Evolutionary conservation across 2,329 filamentous ascomycete species (phyloP), one percentile per base, ranked within the genome.

Genomic region (Talaromyces sp.): DNA sequence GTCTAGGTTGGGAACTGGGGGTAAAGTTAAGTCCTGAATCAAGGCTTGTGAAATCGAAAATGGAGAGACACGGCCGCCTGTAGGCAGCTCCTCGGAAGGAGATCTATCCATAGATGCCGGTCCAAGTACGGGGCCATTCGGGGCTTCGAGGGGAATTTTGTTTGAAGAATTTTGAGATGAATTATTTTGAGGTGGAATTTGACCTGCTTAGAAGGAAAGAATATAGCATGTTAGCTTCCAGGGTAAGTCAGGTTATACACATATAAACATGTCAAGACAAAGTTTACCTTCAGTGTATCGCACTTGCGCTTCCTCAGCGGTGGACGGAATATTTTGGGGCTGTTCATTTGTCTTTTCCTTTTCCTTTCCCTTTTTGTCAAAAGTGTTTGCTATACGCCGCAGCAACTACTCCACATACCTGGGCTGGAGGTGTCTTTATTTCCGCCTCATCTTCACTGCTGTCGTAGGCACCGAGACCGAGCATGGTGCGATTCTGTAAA

Each of bases 21-120:
- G 69, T n/a, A 80, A 65, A 13, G 84, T 87, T 50, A 87, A 75
- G 59, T 82, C 80, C 54, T 81, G 82, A 14, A 85, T 72, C 17
- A 80, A 67, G 37, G 77, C 68, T 52, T 80, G 79, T 44, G 72
- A 74, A 40, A 72, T 66, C 14, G 79, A 76, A 60, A 81, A 80
- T 13, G 80, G 79, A 20, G 81, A 83, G 65, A 71, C 48, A 64
- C 58, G 54, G 55, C 62, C 51, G 36, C 49, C 47, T 14, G 30
- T 24, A 35, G 49, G 43, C 41, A 44, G 58, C 14, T 33, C 51
- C 39, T 58, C 52, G 36, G 49, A 48, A 9, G 55, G 56, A 24
- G 52, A 51, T 35, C 61, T 62, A 46, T 65, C 52, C 24, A 62
- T 61, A 43, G 71, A 68, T 32, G 65, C 64, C 40, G 74, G 74